Conservation (phyloP, 2,329 filamentous ascomycete species). For the Botrytis cinerea region DNA sequence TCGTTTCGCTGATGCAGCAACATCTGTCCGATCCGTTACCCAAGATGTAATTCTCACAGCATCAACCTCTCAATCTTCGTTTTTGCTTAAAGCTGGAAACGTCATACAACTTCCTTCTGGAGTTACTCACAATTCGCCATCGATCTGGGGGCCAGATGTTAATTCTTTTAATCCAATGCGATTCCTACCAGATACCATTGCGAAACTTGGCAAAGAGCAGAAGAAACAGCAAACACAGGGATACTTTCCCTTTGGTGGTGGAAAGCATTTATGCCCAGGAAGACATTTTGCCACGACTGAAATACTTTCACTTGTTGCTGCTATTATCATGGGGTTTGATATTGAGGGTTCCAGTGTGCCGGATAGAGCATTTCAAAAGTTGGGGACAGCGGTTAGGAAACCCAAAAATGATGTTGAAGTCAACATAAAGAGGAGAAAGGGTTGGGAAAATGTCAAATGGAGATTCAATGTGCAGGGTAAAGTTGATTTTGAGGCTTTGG, state of each 20-base stretch:
- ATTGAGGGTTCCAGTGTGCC: constrained; percentile 28
- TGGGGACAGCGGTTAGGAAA: constrained; percentile 36
- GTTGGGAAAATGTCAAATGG: constrained; percentile 37
- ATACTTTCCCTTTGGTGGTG: constrained; percentile 47
- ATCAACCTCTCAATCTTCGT: constrained; percentile 39
- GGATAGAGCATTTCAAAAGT: constrained; percentile 30
- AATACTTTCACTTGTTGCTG: constrained; percentile 43
- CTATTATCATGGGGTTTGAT: constrained; percentile 41
- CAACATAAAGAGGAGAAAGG: constrained; percentile 29
- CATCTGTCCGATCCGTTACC: constrained; percentile 46
- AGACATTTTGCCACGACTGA: constrained; percentile 46
- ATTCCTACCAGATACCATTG: constrained; percentile 42
- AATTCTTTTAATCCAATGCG: constrained; percentile 46
- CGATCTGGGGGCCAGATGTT: constrained; percentile 49
- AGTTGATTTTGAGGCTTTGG: constrained; percentile 28
- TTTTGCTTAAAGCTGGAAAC: constrained; percentile 47
- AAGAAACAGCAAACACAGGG: constrained; percentile 32
- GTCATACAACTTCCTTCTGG: constrained; percentile 49
- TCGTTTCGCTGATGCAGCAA: constrained; percentile 45
- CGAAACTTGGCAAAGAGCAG: constrained; percentile 27
- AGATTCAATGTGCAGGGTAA: constrained; percentile 27
- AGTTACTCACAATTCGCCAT: constrained; percentile 46
- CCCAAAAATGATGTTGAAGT: constrained; percentile 34
- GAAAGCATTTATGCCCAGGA: constrained; percentile 46
- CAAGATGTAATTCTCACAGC: constrained; percentile 46